Evolutionary conservation across 2,329 filamentous ascomycete genomes (phyloP), one percentile per base, ranked within the genome.

Genomic region (Neopestalotiopsis sp.): DNA sequence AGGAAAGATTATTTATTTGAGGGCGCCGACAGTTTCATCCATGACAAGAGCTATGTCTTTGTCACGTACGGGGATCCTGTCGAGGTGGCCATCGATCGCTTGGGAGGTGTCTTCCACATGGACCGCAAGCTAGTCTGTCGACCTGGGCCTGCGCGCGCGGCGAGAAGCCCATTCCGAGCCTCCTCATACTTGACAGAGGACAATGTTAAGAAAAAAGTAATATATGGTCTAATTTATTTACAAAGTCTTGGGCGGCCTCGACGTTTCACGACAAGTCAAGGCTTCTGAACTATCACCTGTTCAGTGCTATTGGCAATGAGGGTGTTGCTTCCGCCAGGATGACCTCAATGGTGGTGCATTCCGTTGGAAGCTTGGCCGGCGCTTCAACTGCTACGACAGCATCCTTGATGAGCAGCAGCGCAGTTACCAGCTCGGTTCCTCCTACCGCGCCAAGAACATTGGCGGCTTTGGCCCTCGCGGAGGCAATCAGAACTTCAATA

Each of bases 21-120:
- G 24, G 24, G 24, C 24, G 24, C 24, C 24, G 24, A 4, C 24
- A 28, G 24, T 28, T 7, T 14, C 3, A 20, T n/a, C 14, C 24
- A 67, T 5, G 67, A 69, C 58, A 58, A 59, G 30, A 64, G 64
- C 59, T 69, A 58, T 45, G 65, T 56, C 58, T 66, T 69, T 28
- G 68, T 58, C 12, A 69, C 64, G 1, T 67, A 63, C 68, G 20
- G 4, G 5, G 40, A 57, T 42, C 24, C 68, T 6, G 32, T 58
- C 68, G 6, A 4, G 14, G 17, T 13, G 2, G 67, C 67, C 45
- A 62, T 69, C 30, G 1, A 20, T 2, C 13, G 17, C n/a, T 24
- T 67, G 17, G n/a, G 56, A 12, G 57, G 59, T 14, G 34, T 57
- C 45, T 12, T 40, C 2, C 57, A 53, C 45, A 20, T 49, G 4